A percentile compares a stretch with the other conserved stretches of the same genome.
Conservation (phyloP, 768 basidiomycete species). For the Gelatoporia subvermispora region DNA sequence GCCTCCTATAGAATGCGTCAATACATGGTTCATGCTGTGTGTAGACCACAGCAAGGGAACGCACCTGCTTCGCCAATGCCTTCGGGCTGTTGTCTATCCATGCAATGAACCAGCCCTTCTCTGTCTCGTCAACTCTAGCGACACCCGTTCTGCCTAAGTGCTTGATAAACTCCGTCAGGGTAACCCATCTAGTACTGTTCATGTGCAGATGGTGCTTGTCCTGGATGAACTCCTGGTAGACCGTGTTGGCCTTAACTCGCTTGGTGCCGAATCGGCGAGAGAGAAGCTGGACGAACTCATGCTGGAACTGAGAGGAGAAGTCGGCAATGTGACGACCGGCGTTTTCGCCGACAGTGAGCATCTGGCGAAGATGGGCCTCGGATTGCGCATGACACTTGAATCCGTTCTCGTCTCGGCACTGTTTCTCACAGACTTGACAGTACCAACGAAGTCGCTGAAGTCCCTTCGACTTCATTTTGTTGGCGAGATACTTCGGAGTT, state of each 20-base stretch:
- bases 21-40: background rate
- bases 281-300: conserved; percentile 86
- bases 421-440: conserved; percentile 98
- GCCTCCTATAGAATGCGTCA: conserved; percentile 52
- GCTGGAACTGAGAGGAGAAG: conserved; percentile 85
- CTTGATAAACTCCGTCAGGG: conserved; percentile 92
- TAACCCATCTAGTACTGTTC: conserved; percentile 98
- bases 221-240: conserved; percentile 96
- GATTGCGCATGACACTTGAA: conserved; percentile 93
- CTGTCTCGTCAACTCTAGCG: conserved; percentile 93
- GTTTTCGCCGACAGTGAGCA: conserved; percentile 94
- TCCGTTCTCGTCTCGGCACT: conserved; percentile 97
- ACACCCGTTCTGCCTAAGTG: conserved; percentile 82
- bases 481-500: conserved; percentile 85
- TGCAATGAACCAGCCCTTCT: conserved; percentile 95
- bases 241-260: conserved; percentile 88
- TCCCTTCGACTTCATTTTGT: conserved; percentile 97
- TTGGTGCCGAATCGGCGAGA: conserved; percentile 93
- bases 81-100: conserved; percentile 98
- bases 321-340: conserved; percentile 89
- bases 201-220: conserved; percentile 95
- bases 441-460: conserved; percentile 95
- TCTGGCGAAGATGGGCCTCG: conserved; percentile 90
- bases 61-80: conserved; percentile 83
- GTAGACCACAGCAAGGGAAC: conserved; percentile 12